phyloP scores from a whole-genome alignment of 768 basidiomycete genomes.

The Asterophora parasitica region DNA sequence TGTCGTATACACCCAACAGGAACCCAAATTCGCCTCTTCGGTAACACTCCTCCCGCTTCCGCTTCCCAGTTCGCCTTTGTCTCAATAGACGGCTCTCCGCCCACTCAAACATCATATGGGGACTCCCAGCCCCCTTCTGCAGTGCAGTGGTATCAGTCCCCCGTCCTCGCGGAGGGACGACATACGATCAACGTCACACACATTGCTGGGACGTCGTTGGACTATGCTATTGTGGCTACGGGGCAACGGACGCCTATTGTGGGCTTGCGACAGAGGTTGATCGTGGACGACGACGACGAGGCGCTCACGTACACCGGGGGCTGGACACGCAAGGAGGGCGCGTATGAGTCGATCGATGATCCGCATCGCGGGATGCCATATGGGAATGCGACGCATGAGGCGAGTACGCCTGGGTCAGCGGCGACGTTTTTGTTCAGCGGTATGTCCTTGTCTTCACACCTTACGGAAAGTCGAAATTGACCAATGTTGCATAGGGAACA shows the following conservation, averaged over 20 bases:
- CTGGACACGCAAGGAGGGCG: slow-evolving; percentile 14
- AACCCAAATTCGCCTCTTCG: background rate
- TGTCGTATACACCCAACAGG: background rate
- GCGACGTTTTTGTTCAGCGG: slow-evolving; percentile 26
- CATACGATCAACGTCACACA: slow-evolving; percentile 18
- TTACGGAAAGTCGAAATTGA: background rate
- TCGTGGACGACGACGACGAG: slow-evolving; percentile 21
- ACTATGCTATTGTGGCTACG: slow-evolving; percentile 18
- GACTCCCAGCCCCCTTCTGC: slow-evolving; percentile 15
- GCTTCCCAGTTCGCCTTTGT: background rate
- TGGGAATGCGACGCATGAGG: slow-evolving; percentile 23
- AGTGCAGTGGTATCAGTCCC: slow-evolving; percentile 23
- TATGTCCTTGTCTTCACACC: slow-evolving; percentile 9
- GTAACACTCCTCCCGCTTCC: background rate
- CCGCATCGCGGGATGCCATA: slow-evolving; percentile 19
- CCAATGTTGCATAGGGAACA: slow-evolving; percentile 10
- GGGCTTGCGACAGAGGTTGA: slow-evolving; percentile 10
- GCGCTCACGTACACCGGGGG: slow-evolving; percentile 15
- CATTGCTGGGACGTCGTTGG: slow-evolving; percentile 20
- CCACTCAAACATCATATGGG: slow-evolving; percentile 9
- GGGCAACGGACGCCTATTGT: slow-evolving; percentile 18
- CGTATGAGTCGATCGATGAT: slow-evolving; percentile 9
- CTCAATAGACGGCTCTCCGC: background rate
- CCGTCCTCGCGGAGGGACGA: slow-evolving; percentile 13
- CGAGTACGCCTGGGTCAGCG: slow-evolving; percentile 14